phyloP scores from a whole-genome alignment of 2,329 filamentous ascomycete genomes.

The Cadophora gregata region DNA sequence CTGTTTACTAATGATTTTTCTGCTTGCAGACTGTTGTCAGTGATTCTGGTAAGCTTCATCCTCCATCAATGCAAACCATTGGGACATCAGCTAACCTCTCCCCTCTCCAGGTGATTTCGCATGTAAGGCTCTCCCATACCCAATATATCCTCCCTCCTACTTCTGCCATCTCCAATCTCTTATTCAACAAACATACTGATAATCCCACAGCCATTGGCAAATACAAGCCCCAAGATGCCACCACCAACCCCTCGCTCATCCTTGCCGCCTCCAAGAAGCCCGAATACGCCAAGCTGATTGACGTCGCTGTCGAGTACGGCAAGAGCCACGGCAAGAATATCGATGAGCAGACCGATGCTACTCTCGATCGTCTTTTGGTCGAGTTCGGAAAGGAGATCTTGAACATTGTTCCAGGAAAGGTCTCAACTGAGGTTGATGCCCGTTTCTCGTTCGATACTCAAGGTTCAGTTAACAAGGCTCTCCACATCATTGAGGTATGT shows the following conservation, averaged over 20 bases:
- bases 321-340: constrained; percentile 74
- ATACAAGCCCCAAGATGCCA: constrained; percentile 99
- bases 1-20: constrained; percentile 30
- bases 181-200: constrained; percentile 27
- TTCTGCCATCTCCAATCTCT: constrained; percentile 12
- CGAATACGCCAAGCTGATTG: constrained; percentile 93
- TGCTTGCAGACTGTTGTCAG: constrained; percentile 82
- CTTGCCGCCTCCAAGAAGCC: constrained; percentile 97
- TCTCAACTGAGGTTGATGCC: constrained; percentile 98
- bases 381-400: constrained; percentile 99
- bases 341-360: constrained; percentile 85
- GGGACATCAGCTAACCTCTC: constrained; percentile 33
- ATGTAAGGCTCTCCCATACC: constrained; percentile 57
- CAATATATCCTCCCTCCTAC: background rate
- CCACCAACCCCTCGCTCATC: constrained; percentile 99
- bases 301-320: constrained; percentile 82
- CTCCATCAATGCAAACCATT: constrained; percentile 13
- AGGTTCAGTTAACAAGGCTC: constrained; percentile 91
- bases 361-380: constrained; percentile 92
- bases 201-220: constrained; percentile 82
- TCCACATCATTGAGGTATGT: constrained; percentile 92
- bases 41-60: constrained; percentile 78
- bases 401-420: constrained; percentile 95
- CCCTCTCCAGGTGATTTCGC: constrained; percentile 71
- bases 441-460: constrained; percentile 94